These are phyloP conservation scores for Wickerhamiella vanderwaltii DNA, from an alignment of 805 yeast species.

Conservation along the genomic window DNA sequence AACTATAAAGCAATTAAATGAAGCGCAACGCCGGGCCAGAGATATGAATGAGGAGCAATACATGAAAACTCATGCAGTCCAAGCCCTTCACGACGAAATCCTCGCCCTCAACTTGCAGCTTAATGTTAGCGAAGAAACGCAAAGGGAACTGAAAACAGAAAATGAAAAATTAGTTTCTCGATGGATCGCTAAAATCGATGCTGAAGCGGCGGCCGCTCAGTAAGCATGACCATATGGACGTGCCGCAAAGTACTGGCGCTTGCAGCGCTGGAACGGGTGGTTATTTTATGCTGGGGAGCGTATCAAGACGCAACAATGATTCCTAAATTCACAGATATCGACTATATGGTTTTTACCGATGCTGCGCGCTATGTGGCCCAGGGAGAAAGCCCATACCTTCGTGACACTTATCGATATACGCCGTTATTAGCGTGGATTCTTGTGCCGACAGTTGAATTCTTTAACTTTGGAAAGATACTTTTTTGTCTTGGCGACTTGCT, in stretches of 20 bases:
- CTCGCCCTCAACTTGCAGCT: constrained; percentile 48
- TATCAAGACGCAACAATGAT: constrained; percentile 75
- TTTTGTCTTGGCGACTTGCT: constrained; percentile 69
- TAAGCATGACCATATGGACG: constrained; percentile 12
- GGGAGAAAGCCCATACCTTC: constrained; percentile 54
- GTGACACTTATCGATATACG: constrained; percentile 90
- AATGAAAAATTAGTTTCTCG: constrained; percentile 2
- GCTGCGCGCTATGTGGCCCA: constrained; percentile 65
- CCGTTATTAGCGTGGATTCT: constrained; percentile 80
- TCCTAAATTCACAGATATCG: constrained; percentile 86
- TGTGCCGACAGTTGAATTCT: constrained; percentile 47
- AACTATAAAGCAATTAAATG: constrained; percentile 22
- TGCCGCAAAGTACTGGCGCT: constrained; percentile 20
- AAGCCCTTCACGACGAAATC: constrained; percentile 54
- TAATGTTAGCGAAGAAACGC: constrained; percentile 32
- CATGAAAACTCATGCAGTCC: constrained; percentile 44
- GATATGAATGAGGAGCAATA: constrained; percentile 21
- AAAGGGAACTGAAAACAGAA: constrained; percentile 13
- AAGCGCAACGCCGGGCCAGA: constrained; percentile 18
- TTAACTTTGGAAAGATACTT: constrained; percentile 64
- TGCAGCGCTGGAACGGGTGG: constrained; percentile 35
- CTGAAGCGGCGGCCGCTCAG: not conserved
- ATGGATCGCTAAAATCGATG: constrained; percentile 2
- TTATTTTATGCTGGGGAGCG: constrained; percentile 62
- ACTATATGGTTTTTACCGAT: constrained; percentile 86